Conservation (phyloP, 805 yeast genomes). For the Sugiyamaella americana region DNA sequence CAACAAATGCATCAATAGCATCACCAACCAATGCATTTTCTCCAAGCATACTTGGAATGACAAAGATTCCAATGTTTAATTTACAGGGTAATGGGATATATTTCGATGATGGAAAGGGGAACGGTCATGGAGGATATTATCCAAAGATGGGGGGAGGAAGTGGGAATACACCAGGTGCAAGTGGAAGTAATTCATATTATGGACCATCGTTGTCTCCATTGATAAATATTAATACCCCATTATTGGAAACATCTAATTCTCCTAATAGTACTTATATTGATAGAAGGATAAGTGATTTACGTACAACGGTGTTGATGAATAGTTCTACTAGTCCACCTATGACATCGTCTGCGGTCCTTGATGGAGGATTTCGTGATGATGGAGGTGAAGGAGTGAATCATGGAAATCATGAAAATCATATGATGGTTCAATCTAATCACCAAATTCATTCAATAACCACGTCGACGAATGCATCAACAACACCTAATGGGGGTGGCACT, state of each 20-base stretch:
- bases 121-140: neutral
- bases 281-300: slow-evolving; percentile 12
- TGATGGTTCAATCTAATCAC: neutral
- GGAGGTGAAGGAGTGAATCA: neutral
- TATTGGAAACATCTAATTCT: slow-evolving; percentile 8
- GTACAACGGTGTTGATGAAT: slow-evolving; percentile 10
- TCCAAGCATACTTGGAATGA: slow-evolving; percentile 5
- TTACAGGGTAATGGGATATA: slow-evolving; percentile 2
- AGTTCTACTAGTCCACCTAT: neutral
- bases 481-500: neutral
- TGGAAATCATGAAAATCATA: neutral
- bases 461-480: neutral
- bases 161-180: neutral
- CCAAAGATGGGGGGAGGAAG: neutral
- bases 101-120: slow-evolving; percentile 2
- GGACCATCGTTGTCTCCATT: slow-evolving; percentile 7
- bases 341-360: slow-evolving; percentile 1
- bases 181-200: slow-evolving; percentile 1
- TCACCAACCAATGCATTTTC: slow-evolving; percentile 3
- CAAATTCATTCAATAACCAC: no score
- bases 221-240: neutral
- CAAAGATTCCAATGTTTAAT: neutral
- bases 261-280: slow-evolving; percentile 8
- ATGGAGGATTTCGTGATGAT: neutral
- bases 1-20: neutral